phyloP scores from a whole-genome alignment of 106 monocot species.

The Platanthera zijinensis region DNA sequence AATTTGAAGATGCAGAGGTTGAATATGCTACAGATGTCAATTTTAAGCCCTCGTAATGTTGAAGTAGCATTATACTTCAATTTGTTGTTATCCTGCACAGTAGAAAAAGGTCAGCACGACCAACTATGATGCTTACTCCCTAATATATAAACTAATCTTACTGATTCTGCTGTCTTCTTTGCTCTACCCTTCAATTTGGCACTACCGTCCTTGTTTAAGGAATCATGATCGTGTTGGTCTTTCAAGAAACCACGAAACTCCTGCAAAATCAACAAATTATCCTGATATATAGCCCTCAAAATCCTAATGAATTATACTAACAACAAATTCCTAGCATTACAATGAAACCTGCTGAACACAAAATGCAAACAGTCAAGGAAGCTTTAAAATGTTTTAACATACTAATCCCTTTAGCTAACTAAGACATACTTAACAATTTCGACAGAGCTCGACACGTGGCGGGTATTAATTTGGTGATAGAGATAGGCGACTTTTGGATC shows the following conservation, averaged over 20 bases:
- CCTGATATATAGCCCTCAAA: background rate
- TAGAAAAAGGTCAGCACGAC: background rate
- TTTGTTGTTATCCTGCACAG: background rate
- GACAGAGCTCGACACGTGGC: background rate
- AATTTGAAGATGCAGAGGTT: background rate
- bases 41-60: background rate
- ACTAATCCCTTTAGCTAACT: background rate
- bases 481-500: too few relatives aligned
- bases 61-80: background rate
- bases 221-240: slow-evolving; percentile 22
- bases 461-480: too few relatives aligned
- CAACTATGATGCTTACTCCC: background rate
- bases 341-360: background rate
- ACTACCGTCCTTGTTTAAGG: slow-evolving; percentile 18
- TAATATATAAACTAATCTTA: background rate
- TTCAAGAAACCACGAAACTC: slow-evolving; percentile 37
- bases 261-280: slow-evolving; percentile 10
- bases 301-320: too few relatives aligned
- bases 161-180: slow-evolving; percentile 2
- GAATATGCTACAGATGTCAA: background rate
- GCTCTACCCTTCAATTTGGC: slow-evolving; percentile 9
- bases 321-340: background rate
- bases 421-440: background rate
- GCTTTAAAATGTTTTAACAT: background rate
- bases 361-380: background rate